phyloP scores from a whole-genome alignment of 2,329 filamentous ascomycete species.

The Emydomyces testavorans region DNA sequence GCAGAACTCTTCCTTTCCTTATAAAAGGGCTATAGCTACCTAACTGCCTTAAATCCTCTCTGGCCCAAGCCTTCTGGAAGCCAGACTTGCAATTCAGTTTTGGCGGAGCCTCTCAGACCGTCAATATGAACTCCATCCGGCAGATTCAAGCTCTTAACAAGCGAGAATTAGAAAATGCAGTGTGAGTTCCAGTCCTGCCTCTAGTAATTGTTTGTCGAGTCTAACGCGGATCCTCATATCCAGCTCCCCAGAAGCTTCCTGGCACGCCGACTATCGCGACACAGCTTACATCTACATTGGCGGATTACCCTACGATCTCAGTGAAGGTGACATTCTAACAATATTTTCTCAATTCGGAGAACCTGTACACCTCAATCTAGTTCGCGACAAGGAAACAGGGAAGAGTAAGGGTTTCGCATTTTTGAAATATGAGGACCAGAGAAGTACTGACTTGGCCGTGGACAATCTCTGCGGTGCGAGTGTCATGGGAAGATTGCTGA shows the following conservation, averaged over 20 bases:
- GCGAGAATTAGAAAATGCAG: constrained; percentile 79
- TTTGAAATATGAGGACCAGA: constrained; percentile 96
- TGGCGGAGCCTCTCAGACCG: not conserved
- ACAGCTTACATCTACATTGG: constrained; percentile 96
- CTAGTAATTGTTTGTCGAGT: constrained; percentile 3
- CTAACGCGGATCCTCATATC: constrained; percentile 20
- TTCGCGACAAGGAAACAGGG: constrained; percentile 89
- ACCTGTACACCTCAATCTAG: constrained; percentile 82
- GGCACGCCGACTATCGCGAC: constrained; percentile 95
- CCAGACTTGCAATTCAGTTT: not conserved
- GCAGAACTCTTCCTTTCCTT: not conserved
- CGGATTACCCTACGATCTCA: constrained; percentile 80
- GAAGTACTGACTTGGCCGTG: constrained; percentile 88
- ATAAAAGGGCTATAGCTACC: no score
- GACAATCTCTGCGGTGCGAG: constrained; percentile 86
- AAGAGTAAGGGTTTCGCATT: constrained; percentile 92
- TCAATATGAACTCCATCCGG: constrained; percentile 79
- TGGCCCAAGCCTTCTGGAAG: no score
- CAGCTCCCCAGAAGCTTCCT: constrained; percentile 75
- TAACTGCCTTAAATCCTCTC: no score
- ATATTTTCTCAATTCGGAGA: constrained; percentile 97
- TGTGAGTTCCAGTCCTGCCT: constrained; percentile 42
- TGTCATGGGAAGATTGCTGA: constrained; percentile 65
- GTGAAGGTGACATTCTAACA: constrained; percentile 88
- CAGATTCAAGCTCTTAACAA: constrained; percentile 89